These are phyloP conservation scores for Athelia sp. DNA, from an alignment of 1,284 basidiomycete genomes.

Conservation along the genomic window DNA sequence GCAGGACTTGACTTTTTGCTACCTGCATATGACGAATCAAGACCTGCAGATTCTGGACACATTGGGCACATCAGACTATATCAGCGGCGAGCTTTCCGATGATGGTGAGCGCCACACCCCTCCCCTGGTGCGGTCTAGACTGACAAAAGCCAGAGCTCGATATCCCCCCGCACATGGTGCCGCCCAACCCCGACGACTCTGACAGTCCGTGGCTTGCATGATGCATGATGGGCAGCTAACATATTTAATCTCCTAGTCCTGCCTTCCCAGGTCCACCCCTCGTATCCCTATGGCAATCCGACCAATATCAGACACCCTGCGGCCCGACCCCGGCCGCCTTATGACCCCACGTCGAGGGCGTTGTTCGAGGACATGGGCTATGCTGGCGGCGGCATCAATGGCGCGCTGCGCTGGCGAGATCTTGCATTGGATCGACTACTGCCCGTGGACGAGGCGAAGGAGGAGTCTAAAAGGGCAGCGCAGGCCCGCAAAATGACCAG, in stretches of 20 bases:
- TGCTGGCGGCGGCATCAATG: conserved; percentile 68
- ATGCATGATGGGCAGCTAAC: background rate
- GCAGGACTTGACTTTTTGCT: conserved; percentile 79
- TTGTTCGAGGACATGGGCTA: conserved; percentile 81
- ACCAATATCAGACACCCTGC: conserved; percentile 75
- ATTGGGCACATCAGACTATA: conserved; percentile 66
- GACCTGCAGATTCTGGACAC: conserved; percentile 74
- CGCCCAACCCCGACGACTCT: conserved; percentile 83
- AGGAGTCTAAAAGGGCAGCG: conserved; percentile 63
- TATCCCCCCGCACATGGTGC: conserved; percentile 70
- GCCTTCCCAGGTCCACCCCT: conserved; percentile 81
- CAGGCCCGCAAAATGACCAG: conserved; percentile 81
- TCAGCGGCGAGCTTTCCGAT: conserved; percentile 68
- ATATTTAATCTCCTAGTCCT: conserved; percentile 44
- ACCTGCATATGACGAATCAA: conserved; percentile 78
- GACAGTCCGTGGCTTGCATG: conserved; percentile 49
- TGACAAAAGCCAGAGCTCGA: conserved; percentile 55
- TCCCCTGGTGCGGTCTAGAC: conserved; percentile 1
- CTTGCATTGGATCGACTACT: conserved; percentile 68
- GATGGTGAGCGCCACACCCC: conserved; percentile 45
- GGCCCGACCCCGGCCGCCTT: conserved; percentile 58
- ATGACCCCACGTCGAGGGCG: conserved; percentile 71
- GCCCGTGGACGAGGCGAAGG: conserved; percentile 69
- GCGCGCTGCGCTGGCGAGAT: conserved; percentile 70
- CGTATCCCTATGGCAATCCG: conserved; percentile 83